Percentiles rank a stretch among this genome's conserved stretches.
Evolutionary conservation across 139 green algal species (phyloP).

Genomic region (Picochlorum sp.): DNA sequence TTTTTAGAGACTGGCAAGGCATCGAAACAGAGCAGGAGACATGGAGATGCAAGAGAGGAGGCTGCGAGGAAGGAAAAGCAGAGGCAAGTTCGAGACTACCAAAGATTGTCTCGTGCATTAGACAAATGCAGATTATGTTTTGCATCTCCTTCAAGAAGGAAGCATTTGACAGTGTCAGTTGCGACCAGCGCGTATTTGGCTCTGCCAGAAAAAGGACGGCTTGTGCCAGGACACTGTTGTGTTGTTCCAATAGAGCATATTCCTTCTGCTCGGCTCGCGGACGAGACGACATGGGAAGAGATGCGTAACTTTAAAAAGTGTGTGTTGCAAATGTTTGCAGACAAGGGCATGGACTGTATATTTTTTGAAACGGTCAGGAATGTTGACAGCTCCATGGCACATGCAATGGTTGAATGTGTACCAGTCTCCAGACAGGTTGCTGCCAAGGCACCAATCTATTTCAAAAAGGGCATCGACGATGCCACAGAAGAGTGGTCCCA

Average conservation of each 20-base stretch:
- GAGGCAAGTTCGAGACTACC: slow-evolving; percentile 29
- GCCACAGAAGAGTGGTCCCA: slow-evolving; percentile 85
- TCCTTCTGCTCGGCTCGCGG: slow-evolving; percentile 47
- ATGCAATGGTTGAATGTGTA: slow-evolving; percentile 79
- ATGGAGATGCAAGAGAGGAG: neutral
- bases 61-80: slow-evolving; percentile 34
- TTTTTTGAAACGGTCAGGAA: slow-evolving; percentile 85
- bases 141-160: slow-evolving; percentile 23
- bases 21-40: slow-evolving; percentile 10
- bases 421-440: slow-evolving; percentile 52
- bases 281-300: slow-evolving; percentile 86
- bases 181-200: slow-evolving; percentile 73
- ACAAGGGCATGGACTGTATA: slow-evolving; percentile 51
- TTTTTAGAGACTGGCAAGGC: slow-evolving; percentile 31
- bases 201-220: slow-evolving; percentile 53
- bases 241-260: slow-evolving; percentile 73
- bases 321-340: slow-evolving; percentile 75
- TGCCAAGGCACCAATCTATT: slow-evolving; percentile 23
- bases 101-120: slow-evolving; percentile 8
- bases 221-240: slow-evolving; percentile 74
- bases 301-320: slow-evolving; percentile 99
- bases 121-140: slow-evolving; percentile 48
- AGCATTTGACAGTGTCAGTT: slow-evolving; percentile 74
- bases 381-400: slow-evolving; percentile 26
- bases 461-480: slow-evolving; percentile 70